These are phyloP conservation scores for Zygoascus hellenicus DNA, from an alignment of 1,139 yeast species.

Conservation along the genomic window DNA sequence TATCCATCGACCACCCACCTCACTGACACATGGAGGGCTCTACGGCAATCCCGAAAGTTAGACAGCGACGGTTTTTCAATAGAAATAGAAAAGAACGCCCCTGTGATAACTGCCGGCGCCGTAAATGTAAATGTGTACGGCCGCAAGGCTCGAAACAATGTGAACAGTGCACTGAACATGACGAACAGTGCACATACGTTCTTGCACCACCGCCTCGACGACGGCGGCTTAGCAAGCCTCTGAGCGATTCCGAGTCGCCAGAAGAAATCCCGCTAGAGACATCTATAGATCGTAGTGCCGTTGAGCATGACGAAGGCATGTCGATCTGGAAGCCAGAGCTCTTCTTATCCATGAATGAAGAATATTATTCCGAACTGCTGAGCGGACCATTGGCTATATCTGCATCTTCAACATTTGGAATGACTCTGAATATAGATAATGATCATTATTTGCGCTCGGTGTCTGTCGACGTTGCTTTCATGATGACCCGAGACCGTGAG, in stretches of 20 bases:
- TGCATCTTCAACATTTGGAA: neutral
- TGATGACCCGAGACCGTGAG: slow-evolving; percentile 22
- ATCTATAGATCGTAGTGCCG: neutral
- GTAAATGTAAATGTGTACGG: slow-evolving; percentile 14
- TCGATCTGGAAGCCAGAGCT: slow-evolving; percentile 9
- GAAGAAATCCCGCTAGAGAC: neutral
- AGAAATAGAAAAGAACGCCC: slow-evolving; percentile 15
- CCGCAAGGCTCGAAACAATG: slow-evolving; percentile 10
- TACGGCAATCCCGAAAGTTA: neutral
- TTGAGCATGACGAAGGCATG: neutral
- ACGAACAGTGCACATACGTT: slow-evolving; percentile 15
- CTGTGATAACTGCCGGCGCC: slow-evolving; percentile 15
- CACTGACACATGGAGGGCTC: neutral
- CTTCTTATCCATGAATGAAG: slow-evolving; percentile 24
- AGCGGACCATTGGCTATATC: slow-evolving; percentile 15
- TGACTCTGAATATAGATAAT: neutral
- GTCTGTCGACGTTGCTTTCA: slow-evolving; percentile 20
- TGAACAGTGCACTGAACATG: slow-evolving; percentile 11
- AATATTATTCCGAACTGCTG: slow-evolving; percentile 20
- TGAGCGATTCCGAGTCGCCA: slow-evolving; percentile 5
- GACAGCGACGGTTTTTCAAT: slow-evolving; percentile 11
- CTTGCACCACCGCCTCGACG: slow-evolving; percentile 12
- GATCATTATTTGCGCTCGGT: slow-evolving; percentile 22
- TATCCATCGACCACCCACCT: neutral
- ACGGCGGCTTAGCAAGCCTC: neutral